Conservation (phyloP, 2,329 filamentous ascomycete species). For the Leptographium wingfieldii region DNA sequence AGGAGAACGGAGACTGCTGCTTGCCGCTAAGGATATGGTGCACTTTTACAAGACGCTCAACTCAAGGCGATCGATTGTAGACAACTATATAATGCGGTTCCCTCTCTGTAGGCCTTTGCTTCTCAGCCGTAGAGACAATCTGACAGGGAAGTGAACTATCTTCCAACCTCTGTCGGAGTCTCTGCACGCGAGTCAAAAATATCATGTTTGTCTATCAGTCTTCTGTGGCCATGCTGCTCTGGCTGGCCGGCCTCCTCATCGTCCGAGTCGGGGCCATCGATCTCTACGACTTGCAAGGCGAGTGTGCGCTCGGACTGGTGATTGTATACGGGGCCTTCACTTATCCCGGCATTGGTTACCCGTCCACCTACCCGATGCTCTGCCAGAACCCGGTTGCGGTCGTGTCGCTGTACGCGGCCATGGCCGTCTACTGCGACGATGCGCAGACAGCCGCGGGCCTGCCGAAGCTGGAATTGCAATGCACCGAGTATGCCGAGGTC, state of each 20-base stretch:
- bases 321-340: not conserved
- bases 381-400: constrained; percentile 7
- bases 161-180: no score
- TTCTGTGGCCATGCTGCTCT: not conserved
- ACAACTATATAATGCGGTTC: not conserved
- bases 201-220: no score
- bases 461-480: not conserved
- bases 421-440: constrained; percentile 5
- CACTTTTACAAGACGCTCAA: no score
- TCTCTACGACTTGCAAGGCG: not conserved
- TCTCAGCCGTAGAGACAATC: no score
- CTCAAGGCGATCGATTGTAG: no score
- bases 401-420: constrained; percentile 6
- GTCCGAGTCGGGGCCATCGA: not conserved
- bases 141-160: no score
- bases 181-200: no score
- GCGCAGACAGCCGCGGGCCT: not conserved
- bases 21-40: no score
- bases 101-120: not conserved
- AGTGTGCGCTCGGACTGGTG: constrained; percentile 1
- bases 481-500: not conserved
- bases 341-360: constrained; percentile 3
- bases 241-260: not conserved
- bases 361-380: not conserved
- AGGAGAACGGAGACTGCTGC: no score